Evolutionary conservation across 1,139 yeast species (phyloP), one percentile per base, ranked within the genome.

Genomic region (Scheffersomyces stambukii): DNA sequence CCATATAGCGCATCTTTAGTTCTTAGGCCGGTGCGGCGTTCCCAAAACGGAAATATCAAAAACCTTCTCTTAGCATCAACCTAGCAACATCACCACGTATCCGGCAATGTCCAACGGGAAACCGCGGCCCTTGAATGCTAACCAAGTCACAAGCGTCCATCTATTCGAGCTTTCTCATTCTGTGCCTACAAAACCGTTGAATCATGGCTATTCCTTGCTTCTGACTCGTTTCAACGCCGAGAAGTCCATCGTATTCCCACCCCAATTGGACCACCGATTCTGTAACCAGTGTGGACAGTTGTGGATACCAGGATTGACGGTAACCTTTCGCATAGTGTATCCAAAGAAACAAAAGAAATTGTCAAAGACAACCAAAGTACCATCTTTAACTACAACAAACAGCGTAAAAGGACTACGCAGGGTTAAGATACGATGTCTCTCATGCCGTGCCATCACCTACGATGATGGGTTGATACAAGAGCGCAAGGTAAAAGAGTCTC

Each of bases 211-310:
- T n/a, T n/a, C n/a, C n/a, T n/a, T n/a, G n/a, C n/a, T n/a, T n/a
- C n/a, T n/a, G n/a, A n/a, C n/a, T n/a, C n/a, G n/a, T n/a, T 43
- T 48, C 27, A 52, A 53, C 15, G 35, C 39, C 16, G 50, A 50
- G 11, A 48, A 56, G 30, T 36, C 42, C 16, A 45, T 62, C 23
- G 54, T 48, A 23, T 42, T 60, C 16, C 67, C 71, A 1, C 46
- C 44, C 1, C 19, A 33, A 6, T 31, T 42, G 31, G 33, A 40
- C 5, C 48, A 43, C 11, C 67, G 61, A 38, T 64, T 62, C 40
- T 77, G 83, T 40, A 44, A 50, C 1, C 42, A 45, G 10, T 76
- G 83, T 47, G 71, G 73, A 2, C 42, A 52, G 4, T 42, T 70
- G 3, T 53, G 57, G 27, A 52, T 76, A 2, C 72, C 79, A 0